Conservation (phyloP, 495 filamentous ascomycete genomes). For the Annulohypoxylon bovei region DNA sequence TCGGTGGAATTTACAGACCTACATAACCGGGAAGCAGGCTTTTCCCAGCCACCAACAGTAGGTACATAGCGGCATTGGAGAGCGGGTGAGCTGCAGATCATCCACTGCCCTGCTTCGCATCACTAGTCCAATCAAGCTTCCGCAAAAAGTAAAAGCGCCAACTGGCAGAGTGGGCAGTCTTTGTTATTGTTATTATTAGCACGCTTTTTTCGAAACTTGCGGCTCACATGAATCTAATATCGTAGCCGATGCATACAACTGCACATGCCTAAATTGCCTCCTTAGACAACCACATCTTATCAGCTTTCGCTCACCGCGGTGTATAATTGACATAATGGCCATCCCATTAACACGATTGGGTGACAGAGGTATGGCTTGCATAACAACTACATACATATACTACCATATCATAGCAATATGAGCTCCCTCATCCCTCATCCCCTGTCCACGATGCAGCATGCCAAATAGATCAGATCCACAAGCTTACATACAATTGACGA, state of each 20-base stretch:
- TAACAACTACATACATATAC: slow-evolving; percentile 19
- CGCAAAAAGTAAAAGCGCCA: slow-evolving; percentile 20
- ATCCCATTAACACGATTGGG: slow-evolving; percentile 73
- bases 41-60: slow-evolving; percentile 40
- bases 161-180: background rate
- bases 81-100: slow-evolving; percentile 34
- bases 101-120: slow-evolving; percentile 28
- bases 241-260: slow-evolving; percentile 22
- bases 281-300: background rate
- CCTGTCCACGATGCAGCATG: slow-evolving; percentile 23
- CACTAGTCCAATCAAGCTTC: slow-evolving; percentile 22
- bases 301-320: slow-evolving; percentile 1
- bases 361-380: slow-evolving; percentile 59
- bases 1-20: slow-evolving; percentile 19
- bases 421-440: background rate
- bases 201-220: slow-evolving; percentile 1
- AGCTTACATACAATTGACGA: slow-evolving; percentile 14
- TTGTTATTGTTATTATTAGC: background rate
- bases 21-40: slow-evolving; percentile 13
- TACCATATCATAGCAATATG: slow-evolving; percentile 19
- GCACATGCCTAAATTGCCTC: slow-evolving; percentile 4
- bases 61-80: slow-evolving; percentile 21
- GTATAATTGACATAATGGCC: slow-evolving; percentile 58
- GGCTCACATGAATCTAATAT: slow-evolving; percentile 4
- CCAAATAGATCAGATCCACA: slow-evolving; percentile 2